Conservation (phyloP, 2,329 filamentous ascomycete genomes). For the Escovopsis sp. region DNA sequence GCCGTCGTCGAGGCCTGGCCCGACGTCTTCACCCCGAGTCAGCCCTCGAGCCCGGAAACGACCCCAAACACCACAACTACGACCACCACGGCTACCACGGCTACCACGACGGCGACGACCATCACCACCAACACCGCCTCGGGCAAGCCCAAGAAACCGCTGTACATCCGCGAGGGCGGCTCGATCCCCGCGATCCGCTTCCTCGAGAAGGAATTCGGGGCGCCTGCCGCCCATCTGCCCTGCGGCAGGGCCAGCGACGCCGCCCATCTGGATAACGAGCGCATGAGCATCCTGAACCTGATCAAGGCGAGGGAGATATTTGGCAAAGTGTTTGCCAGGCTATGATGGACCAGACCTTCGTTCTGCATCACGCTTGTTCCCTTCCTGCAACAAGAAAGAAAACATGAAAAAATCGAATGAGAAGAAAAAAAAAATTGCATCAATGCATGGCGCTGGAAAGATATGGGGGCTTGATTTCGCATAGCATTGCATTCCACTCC, state of each 20-base stretch:
- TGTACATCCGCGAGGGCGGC: conserved; percentile 92
- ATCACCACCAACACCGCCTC: conserved; percentile 7
- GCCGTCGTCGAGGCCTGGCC: conserved; percentile 80
- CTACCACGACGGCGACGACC: conserved; percentile 5
- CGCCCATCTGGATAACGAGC: conserved; percentile 89
- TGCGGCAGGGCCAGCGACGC: conserved; percentile 90
- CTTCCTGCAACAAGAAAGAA: too few species aligned
- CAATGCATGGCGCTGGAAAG: too few species aligned
- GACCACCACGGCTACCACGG: too few species aligned
- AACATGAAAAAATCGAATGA: not conserved
- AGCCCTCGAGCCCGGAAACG: not conserved
- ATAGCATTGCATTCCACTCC: too few species aligned
- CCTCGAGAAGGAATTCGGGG: conserved; percentile 82
- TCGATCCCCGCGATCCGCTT: conserved; percentile 92
- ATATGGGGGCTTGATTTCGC: too few species aligned
- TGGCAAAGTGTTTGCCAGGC: conserved; percentile 60
- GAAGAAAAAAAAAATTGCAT: too few species aligned
- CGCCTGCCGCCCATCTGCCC: conserved; percentile 81
- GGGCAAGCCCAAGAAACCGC: conserved; percentile 41
- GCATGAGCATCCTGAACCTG: conserved; percentile 74
- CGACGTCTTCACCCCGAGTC: conserved; percentile 23
- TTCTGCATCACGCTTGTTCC: too few species aligned
- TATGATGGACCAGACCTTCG: conserved; percentile 29
- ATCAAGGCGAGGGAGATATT: conserved; percentile 90
- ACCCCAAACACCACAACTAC: conserved; percentile 7